Percentiles rank a stretch among this genome's conserved stretches.
Evolutionary conservation across 2,329 filamentous ascomycete genomes (phyloP).

Genomic region (Penicillium sp.): DNA sequence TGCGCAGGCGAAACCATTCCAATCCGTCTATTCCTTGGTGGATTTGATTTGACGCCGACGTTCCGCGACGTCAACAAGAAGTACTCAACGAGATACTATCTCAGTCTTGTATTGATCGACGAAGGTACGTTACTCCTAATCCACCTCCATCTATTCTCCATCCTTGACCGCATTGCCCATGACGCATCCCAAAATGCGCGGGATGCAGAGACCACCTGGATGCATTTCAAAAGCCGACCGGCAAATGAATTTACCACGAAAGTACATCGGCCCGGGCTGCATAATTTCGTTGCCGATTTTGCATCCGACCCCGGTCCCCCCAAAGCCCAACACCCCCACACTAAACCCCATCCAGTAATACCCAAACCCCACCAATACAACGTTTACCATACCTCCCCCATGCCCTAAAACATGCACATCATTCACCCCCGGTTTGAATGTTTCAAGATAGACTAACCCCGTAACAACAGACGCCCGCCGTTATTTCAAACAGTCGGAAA

Average conservation of each 20-base stretch:
- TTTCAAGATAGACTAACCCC: slow-evolving; percentile 6
- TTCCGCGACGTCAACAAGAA: slow-evolving; percentile 99
- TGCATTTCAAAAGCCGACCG: slow-evolving; percentile 35
- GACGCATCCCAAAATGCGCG: slow-evolving; percentile 5
- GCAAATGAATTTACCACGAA: slow-evolving; percentile 31
- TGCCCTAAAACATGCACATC: slow-evolving; percentile 7
- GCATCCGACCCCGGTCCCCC: slow-evolving; percentile 14
- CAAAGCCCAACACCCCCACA: slow-evolving; percentile 29
- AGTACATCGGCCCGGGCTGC: slow-evolving; percentile 20
- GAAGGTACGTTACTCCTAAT: slow-evolving; percentile 58
- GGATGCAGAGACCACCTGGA: slow-evolving; percentile 4
- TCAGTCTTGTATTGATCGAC: slow-evolving; percentile 91
- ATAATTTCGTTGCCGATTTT: slow-evolving; percentile 14
- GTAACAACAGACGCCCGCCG: slow-evolving; percentile 70
- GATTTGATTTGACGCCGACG: slow-evolving; percentile 94
- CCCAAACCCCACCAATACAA: slow-evolving; percentile 18
- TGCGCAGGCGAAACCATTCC: slow-evolving; percentile 77
- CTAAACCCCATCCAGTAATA: slow-evolving; percentile 25
- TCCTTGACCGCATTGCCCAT: neutral
- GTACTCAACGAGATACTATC: slow-evolving; percentile 96
- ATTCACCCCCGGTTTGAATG: neutral
- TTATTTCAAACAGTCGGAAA: slow-evolving; percentile 99
- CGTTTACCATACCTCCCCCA: slow-evolving; percentile 16
- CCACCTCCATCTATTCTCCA: neutral
- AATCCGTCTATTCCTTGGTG: slow-evolving; percentile 92